These are phyloP conservation scores for Umbelopsis sp. DNA, from an alignment of 192 early-diverging fungal genomes.

Conservation along the genomic window DNA sequence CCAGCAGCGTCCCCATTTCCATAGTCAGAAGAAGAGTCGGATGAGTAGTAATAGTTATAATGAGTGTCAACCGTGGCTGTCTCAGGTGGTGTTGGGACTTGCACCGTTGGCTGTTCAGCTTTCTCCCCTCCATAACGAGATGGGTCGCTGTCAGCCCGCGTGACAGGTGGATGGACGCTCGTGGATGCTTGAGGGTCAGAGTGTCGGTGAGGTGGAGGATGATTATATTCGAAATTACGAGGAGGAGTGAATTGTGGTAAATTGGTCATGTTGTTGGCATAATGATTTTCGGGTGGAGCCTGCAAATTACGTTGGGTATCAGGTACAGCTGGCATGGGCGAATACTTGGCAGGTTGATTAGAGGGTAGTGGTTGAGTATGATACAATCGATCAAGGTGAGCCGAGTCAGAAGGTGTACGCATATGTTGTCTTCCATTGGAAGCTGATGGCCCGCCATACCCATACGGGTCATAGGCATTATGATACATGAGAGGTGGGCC, in stretches of 20 bases:
- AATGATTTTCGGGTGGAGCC: constrained; percentile 8
- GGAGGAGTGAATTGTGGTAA: constrained; percentile 8
- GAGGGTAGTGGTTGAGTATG: neutral
- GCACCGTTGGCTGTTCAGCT: neutral
- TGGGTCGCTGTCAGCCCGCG: constrained; percentile 1
- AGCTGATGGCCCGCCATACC: neutral
- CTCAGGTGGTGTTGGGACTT: neutral
- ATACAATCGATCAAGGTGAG: constrained; percentile 3
- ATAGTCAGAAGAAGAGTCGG: constrained; percentile 19
- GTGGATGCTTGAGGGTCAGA: neutral
- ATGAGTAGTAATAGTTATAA: constrained; percentile 1
- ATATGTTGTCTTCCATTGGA: constrained; percentile 1
- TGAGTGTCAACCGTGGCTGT: neutral
- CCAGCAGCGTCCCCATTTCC: constrained; percentile 24
- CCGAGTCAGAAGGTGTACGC: constrained; percentile 5
- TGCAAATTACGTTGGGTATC: constrained; percentile 23
- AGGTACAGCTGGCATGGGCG: constrained; percentile 12
- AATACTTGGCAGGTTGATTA: neutral
- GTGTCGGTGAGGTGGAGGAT: constrained; percentile 7
- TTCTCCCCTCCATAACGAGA: neutral
- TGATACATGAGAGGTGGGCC: no score
- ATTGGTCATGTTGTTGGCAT: neutral
- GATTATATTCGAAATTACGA: neutral
- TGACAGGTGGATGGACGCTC: neutral
- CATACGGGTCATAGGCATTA: no score